Conservation (phyloP, 1,284 basidiomycete genomes). For the Melanopsichium pennsylvanicum region DNA sequence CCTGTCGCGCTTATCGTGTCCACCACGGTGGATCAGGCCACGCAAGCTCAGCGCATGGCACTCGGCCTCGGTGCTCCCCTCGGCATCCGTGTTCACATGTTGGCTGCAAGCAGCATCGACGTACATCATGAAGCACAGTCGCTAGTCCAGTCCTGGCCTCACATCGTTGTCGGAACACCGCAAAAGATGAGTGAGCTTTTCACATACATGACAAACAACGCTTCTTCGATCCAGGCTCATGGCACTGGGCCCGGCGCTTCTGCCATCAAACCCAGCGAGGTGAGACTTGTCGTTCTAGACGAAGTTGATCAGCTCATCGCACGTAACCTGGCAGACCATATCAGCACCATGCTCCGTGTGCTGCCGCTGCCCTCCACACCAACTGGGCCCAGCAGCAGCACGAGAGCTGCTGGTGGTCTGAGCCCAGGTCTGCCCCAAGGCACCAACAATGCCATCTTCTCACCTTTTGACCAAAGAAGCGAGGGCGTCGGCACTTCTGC, state of each 20-base stretch:
- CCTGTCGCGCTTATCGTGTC: conserved; percentile 76
- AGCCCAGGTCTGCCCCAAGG: conserved; percentile 33
- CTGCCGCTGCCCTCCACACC: conserved; percentile 75
- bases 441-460: conserved; percentile 14
- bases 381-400: background rate
- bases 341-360: conserved; percentile 87
- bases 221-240: conserved; percentile 13
- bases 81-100: conserved; percentile 58
- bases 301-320: conserved; percentile 98
- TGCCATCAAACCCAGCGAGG: conserved; percentile 73
- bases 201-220: conserved; percentile 75
- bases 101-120: conserved; percentile 48
- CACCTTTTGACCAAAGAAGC: conserved; percentile 69
- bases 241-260: conserved; percentile 15
- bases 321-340: conserved; percentile 92
- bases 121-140: conserved; percentile 46
- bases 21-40: conserved; percentile 97
- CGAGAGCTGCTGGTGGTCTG: conserved; percentile 10
- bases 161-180: conserved; percentile 94
- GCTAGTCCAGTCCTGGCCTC: conserved; percentile 70
- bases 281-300: conserved; percentile 90
- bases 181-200: conserved; percentile 92
- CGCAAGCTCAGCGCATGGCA: conserved; percentile 96
- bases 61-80: conserved; percentile 84
- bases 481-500: conserved; percentile 37